phyloP scores from a whole-genome alignment of 345 rosid species.

The Citrus cavaleriei region DNA sequence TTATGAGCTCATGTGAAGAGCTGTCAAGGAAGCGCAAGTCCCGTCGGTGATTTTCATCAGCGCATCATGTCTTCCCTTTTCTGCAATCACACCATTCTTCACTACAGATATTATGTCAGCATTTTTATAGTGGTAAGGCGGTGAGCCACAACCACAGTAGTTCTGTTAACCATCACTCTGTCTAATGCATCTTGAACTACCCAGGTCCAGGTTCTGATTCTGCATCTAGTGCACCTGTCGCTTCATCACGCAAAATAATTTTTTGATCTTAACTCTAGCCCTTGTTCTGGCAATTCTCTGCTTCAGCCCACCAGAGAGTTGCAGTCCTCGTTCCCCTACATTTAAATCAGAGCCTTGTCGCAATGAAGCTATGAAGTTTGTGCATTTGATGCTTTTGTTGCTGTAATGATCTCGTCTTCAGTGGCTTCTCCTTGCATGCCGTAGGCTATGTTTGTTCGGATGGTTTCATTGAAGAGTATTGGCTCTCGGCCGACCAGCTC shows the following conservation, averaged over 20 bases:
- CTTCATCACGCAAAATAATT: constrained; percentile 62
- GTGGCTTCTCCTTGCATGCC: constrained; percentile 46
- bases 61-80: constrained; percentile 52
- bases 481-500: constrained; percentile 75
- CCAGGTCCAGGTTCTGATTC: constrained; percentile 58
- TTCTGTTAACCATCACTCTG: constrained; percentile 54
- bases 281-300: constrained; percentile 43
- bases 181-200: constrained; percentile 66
- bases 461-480: constrained; percentile 59
- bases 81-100: constrained; percentile 58
- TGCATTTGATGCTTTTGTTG: constrained; percentile 60
- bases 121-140: constrained; percentile 45
- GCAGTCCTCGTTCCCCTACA: constrained; percentile 65
- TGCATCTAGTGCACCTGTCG: constrained; percentile 70
- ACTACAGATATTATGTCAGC: constrained; percentile 68
- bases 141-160: constrained; percentile 67
- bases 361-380: constrained; percentile 59
- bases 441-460: constrained; percentile 53
- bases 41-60: constrained; percentile 50
- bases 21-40: constrained; percentile 48
- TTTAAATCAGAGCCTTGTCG: constrained; percentile 57
- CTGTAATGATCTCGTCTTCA: constrained; percentile 50
- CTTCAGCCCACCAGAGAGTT: constrained; percentile 70
- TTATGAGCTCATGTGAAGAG: constrained; percentile 37
- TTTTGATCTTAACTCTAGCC: constrained; percentile 60